A percentile compares a stretch with the other conserved stretches of the same genome.
Evolutionary conservation across 257 asterid genomes (phyloP).

Genomic region (Catharanthus roseus): DNA sequence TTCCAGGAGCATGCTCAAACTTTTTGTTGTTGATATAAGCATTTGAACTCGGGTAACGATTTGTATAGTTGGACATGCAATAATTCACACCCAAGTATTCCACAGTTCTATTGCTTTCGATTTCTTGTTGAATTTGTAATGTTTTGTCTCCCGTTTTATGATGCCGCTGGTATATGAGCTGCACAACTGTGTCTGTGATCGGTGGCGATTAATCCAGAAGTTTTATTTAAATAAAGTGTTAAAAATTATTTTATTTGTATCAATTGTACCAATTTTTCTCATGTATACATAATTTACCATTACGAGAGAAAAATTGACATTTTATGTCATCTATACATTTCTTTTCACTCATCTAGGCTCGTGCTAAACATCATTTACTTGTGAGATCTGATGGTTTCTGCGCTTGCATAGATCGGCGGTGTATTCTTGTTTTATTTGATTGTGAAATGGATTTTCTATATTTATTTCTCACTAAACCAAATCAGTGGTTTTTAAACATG

Average conservation of each 20-base stretch:
- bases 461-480: neutral
- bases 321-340: neutral
- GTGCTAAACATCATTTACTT: neutral
- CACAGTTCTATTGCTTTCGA: neutral
- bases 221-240: neutral
- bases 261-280: neutral
- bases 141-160: neutral
- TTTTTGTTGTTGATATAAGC: neutral
- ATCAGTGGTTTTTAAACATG: neutral
- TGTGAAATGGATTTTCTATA: neutral
- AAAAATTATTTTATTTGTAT: neutral
- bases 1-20: neutral
- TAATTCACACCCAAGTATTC: neutral
- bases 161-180: neutral
- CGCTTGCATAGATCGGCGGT: neutral
- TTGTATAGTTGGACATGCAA: conserved; percentile 2
- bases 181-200: neutral
- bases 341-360: neutral
- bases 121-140: neutral
- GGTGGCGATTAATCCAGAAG: no score
- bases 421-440: neutral
- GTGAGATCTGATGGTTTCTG: neutral
- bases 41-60: neutral
- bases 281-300: neutral
- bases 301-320: neutral